A percentile compares a stretch with the other conserved stretches of the same genome.
Conservation (phyloP, 2,329 filamentous ascomycete genomes). For the Emericellopsis atlantica region DNA sequence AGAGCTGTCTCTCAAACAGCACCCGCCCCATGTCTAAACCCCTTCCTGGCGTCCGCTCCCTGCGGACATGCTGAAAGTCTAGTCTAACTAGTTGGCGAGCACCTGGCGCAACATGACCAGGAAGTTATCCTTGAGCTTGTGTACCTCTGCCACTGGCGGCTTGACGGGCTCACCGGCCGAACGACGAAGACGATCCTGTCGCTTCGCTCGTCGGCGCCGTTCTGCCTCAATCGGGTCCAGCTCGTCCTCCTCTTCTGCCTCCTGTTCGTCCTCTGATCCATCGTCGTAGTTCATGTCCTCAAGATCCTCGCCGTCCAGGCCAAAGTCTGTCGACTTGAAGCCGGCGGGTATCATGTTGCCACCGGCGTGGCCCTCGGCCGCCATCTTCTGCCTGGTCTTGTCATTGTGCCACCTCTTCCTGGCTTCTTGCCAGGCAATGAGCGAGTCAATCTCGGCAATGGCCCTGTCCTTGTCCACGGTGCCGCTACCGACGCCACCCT, state of each 20-base stretch:
- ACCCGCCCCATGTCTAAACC: too few relatives aligned
- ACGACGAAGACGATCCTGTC: conserved; percentile 67
- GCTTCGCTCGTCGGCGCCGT: conserved; percentile 61
- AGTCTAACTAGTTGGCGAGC: conserved; percentile 49
- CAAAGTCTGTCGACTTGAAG: conserved; percentile 80
- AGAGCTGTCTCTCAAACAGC: too few relatives aligned
- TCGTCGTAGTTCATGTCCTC: conserved; percentile 77
- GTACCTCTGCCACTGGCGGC: conserved; percentile 64
- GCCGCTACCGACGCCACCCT: conserved; percentile 58
- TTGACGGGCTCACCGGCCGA: conserved; percentile 77
- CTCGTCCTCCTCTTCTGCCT: conserved; percentile 64
- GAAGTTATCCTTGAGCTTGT: conserved; percentile 71
- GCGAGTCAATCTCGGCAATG: conserved; percentile 66
- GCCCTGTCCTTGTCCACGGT: conserved; percentile 60
- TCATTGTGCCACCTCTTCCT: conserved; percentile 97
- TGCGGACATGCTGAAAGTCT: too few relatives aligned
- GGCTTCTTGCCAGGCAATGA: conserved; percentile 90
- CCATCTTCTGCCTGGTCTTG: conserved; percentile 98
- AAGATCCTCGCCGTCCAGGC: conserved; percentile 74
- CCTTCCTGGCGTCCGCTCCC: too few relatives aligned
- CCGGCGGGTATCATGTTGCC: conserved; percentile 38
- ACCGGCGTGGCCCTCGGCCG: conserved; percentile 52
- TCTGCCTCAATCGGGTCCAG: conserved; percentile 82
- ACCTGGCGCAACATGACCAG: conserved; percentile 71
- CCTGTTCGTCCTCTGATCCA: conserved; percentile 46